Base-by-base conservation (phyloP, 306 rosid species). In the Inga oerstediana region DNA sequence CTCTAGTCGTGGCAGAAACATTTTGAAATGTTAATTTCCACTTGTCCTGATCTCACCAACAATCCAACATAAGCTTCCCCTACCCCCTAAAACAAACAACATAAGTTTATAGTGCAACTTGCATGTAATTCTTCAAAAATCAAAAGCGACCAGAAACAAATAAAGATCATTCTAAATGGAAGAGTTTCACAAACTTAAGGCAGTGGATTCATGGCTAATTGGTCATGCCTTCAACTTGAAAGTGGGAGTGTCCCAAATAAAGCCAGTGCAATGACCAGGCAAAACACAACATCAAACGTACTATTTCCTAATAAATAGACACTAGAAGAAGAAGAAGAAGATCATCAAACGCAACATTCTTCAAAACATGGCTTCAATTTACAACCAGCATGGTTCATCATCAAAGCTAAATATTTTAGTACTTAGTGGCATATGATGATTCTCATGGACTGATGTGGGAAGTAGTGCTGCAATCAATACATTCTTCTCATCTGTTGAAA, bases 321-420 rank as follows among this genome's bases (percentile, higher is more conserved):
- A 87, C 22, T 39, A 75, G 45, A 82, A 79, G 65, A 61, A 43
- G 65, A 61, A 43, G 69, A 79, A 61, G 20, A 82, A n/a, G 15
- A 59, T 58, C 69, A 73, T 58, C 64, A 73, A 58, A 65, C 61
- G 65, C 70, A 51, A 45, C 20, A 44, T 67, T 72, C 77, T 71
- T 65, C 74, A 75, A 44, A 56, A 43, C 67, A 14, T 22, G 35
- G 72, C 76, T 65, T 30, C 37, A 69, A 75, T 80, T 83, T 80
- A 85, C 87, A 88, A 73, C 78, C 76, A 79, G 52, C 69, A 77
- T 73, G 35, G 32, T 76, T 73, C 34, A 59, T 59, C 66, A 59
- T n/a, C 34, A 77, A 80, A 83, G 71, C 79, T 39, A 49, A 80
- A 75, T 72, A 62, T 12, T 48, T 41, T 19, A 70, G 75, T 51